Percentiles rank a stretch among this genome's conserved stretches.
Conservation (phyloP, 2,329 filamentous ascomycete species). For the Blastomyces silverae region DNA sequence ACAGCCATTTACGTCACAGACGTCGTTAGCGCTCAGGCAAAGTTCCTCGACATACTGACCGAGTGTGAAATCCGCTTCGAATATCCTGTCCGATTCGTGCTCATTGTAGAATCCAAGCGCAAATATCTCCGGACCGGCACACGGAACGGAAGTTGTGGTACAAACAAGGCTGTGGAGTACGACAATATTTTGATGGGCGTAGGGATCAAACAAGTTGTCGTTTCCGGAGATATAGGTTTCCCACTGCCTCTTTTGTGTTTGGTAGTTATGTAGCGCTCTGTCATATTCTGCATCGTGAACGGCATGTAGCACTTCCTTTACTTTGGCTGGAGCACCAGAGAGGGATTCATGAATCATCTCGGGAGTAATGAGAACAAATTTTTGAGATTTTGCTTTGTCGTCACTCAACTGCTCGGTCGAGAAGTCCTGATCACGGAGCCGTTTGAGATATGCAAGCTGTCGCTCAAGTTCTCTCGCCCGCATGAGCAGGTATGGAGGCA, state of each 20-base stretch:
- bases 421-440: constrained; percentile 65
- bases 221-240: constrained; percentile 89
- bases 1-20: constrained; percentile 77
- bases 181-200: constrained; percentile 92
- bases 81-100: constrained; percentile 64
- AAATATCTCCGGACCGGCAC: constrained; percentile 82
- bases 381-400: constrained; percentile 59
- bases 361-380: constrained; percentile 85
- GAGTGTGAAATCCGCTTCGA: constrained; percentile 76
- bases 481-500: constrained; percentile 86
- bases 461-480: constrained; percentile 86
- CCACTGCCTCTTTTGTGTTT: constrained; percentile 92
- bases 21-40: constrained; percentile 65
- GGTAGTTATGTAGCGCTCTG: constrained; percentile 85
- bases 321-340: constrained; percentile 71
- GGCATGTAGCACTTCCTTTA: constrained; percentile 88
- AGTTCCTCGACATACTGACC: constrained; percentile 94
- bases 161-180: constrained; percentile 91
- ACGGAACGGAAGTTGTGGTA: constrained; percentile 87
- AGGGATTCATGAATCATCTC: constrained; percentile 89
- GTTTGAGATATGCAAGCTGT: constrained; percentile 71
- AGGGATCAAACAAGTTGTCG: constrained; percentile 84
- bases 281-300: constrained; percentile 97
- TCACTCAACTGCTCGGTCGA: constrained; percentile 43
- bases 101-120: constrained; percentile 92